Conservation (phyloP, 208 protist species). For the Trypanosomatidae sp. region DNA sequence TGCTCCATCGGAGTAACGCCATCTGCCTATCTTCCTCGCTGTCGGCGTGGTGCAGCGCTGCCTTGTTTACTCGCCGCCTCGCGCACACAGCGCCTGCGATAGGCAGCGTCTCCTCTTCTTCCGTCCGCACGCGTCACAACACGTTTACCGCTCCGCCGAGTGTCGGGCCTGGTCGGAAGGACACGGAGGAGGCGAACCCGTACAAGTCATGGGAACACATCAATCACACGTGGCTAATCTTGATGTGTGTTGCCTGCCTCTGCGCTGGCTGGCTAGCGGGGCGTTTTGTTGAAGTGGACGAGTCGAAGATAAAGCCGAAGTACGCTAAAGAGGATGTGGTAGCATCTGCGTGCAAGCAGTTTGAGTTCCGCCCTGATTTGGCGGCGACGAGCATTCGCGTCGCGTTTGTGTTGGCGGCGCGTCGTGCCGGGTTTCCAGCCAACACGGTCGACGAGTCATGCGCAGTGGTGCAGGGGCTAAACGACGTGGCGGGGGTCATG, state of each 20-base stretch:
- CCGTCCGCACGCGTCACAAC: slow-evolving; percentile 6
- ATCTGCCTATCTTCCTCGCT: not conserved
- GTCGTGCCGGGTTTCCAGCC: slow-evolving; percentile 58
- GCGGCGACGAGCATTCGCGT: slow-evolving; percentile 75
- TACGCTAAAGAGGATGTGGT: slow-evolving; percentile 61
- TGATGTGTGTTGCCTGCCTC: slow-evolving; percentile 82
- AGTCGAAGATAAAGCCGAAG: slow-evolving; percentile 66
- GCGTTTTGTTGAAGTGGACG: slow-evolving; percentile 72
- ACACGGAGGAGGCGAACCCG: slow-evolving; percentile 65
- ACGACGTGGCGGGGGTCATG: slow-evolving; percentile 73
- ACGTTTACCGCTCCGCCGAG: slow-evolving; percentile 53
- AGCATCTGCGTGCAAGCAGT: slow-evolving; percentile 51
- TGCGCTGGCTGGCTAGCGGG: slow-evolving; percentile 67
- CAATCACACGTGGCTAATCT: slow-evolving; percentile 79
- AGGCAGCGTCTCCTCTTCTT: not conserved
- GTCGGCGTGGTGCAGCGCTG: not conserved
- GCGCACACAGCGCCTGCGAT: not conserved
- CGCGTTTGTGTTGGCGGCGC: slow-evolving; percentile 78
- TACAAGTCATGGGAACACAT: slow-evolving; percentile 90
- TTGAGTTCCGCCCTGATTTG: slow-evolving; percentile 84
- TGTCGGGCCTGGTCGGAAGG: slow-evolving; percentile 40
- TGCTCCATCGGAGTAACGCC: not conserved
- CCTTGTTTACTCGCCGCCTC: slow-evolving; percentile 1
- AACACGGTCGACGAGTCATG: slow-evolving; percentile 80
- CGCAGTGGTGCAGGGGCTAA: slow-evolving; percentile 61